Base-by-base conservation (phyloP, 129 eudicot genomes). In the Flaveria robusta region DNA sequence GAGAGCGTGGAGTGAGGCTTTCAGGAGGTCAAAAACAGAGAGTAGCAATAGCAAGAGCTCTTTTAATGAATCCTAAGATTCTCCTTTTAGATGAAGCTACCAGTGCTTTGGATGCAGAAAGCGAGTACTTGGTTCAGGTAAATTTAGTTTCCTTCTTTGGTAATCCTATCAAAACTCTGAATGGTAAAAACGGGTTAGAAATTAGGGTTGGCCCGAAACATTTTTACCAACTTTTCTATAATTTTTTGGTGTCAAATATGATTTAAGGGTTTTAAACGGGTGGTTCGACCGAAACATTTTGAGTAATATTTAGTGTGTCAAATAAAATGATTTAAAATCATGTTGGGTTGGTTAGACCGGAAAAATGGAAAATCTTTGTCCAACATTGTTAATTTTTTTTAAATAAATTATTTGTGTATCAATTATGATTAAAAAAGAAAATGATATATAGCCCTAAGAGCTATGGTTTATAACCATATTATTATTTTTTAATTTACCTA, bases 11-110 rank as follows among this genome's bases (percentile, higher is more conserved):
- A 19, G 88, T 93, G 63, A 86, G 95, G 91, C 92, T 93, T 51
- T 93, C 96, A 1, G 98, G 98, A 23, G 98, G 98, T 56, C 98
- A 93, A 77, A 93, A 93, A 74, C 97, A 93, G 66, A 87, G 98
- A 81, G 83, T 93, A 75, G 98, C 98, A 5, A 93, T 93, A 11
- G 98, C 98, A 24, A 73, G 98, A 78, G 98, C 98, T 55, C 74
- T 93, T 27, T 80, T 93, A 65, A 90, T 90, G 97, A 81, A 90
- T 70, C 98, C 98, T 0, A 90, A 85, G 76, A 81, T 90, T 55
- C 92, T 93, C 24, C 91, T 93, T 22, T 78, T 90, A 60, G 98
- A 93, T 49, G 97, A 93, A 83, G 97, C 95, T 46, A 93, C 98
- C 31, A 90, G 97, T 46, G 98, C 97, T 60, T 84, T 93, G 60